Conservation (phyloP, 305 asterid genomes). For the Solanum aculeatissimum region DNA sequence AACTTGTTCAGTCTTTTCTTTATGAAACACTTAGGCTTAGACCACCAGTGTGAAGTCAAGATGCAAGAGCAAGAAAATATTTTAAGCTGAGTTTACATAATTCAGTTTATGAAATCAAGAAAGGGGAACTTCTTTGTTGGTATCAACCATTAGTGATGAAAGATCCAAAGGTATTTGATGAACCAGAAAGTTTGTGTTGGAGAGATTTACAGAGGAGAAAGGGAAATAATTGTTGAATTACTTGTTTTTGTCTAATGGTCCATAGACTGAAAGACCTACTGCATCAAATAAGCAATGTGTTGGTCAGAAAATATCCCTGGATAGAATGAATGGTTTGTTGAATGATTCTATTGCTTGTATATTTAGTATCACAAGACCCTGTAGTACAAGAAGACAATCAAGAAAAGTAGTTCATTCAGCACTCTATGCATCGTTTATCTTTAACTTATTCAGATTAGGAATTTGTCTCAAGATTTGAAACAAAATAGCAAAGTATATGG, state of each 20-base stretch:
- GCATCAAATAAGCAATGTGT: slow-evolving; percentile 73
- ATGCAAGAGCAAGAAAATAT: slow-evolving; percentile 70
- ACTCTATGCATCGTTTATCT: not conserved
- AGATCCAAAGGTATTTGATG: slow-evolving; percentile 58
- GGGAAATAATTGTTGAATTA: slow-evolving; percentile 26
- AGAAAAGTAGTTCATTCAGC: not conserved
- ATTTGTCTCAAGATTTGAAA: not conserved
- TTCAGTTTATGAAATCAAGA: slow-evolving; percentile 55
- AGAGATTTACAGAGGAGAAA: slow-evolving; percentile 50
- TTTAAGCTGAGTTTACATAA: slow-evolving; percentile 48
- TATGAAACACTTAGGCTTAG: slow-evolving; percentile 60
- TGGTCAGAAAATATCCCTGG: slow-evolving; percentile 8
- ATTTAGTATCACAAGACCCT: slow-evolving; percentile 9
- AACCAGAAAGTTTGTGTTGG: slow-evolving; percentile 50
- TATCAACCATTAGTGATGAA: slow-evolving; percentile 62
- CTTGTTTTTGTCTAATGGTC: slow-evolving; percentile 88
- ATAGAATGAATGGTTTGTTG: not conserved
- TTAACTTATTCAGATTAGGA: slow-evolving; percentile 7
- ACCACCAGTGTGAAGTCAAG: slow-evolving; percentile 80
- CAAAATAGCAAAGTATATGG: not conserved
- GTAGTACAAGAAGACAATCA: not conserved
- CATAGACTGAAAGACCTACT: slow-evolving; percentile 55
- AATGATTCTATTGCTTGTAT: not conserved
- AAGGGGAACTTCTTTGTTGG: slow-evolving; percentile 82
- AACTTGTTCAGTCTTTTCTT: slow-evolving; percentile 55